Evolutionary conservation across 2,329 filamentous ascomycete genomes (phyloP), one percentile per base, ranked within the genome.

Genomic region (Cercospora sp.): DNA sequence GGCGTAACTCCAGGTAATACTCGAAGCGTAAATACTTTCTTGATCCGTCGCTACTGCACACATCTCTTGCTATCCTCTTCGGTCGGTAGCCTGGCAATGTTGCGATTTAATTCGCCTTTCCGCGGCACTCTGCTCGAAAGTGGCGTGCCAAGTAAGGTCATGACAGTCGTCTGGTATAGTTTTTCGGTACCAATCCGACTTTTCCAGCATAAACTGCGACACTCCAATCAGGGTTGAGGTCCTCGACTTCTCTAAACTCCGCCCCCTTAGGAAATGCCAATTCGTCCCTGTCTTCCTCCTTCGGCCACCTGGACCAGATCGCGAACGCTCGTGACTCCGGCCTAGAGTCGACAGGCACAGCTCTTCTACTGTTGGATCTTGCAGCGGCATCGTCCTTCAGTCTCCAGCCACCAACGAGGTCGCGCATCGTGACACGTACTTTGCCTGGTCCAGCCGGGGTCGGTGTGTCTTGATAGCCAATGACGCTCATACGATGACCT

Each of bases 161-260:
- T 18, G 53, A 45, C 8, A 68, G 20, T 26, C 67, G 65, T 68
- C 82, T 82, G 28, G 93, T 91, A 83, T 94, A 94, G 7, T 87
- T 86, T 6, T 89, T 89, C 4, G 94, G 94, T 76, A 97, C 96
- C 71, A 97, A 75, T 0, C 93, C 94, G 73, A 87, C 89, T 26
- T 81, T 82, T 0, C 93, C 93, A 81, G 93, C 93, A 82, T 96
- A 97, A 30, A 89, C 88, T 0, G 94, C 94, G 81, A 90, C 91
- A 75, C 87, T 93, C 94, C 94, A 98, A 78, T 97, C 93, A 18
- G 90, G 91, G 77, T 97, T 97, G 59, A 96, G 88, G 78, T 95
- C 91, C 77, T 94, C 90, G 42, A 91, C 88, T 81, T 98, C 94
- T 6, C 86, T 85, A 13, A 98, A 87, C 79, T 95, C 91, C 0